Evolutionary conservation across 192 early-diverging fungal genomes (phyloP).

Genomic region (Rhizoclosmatium globosum): DNA sequence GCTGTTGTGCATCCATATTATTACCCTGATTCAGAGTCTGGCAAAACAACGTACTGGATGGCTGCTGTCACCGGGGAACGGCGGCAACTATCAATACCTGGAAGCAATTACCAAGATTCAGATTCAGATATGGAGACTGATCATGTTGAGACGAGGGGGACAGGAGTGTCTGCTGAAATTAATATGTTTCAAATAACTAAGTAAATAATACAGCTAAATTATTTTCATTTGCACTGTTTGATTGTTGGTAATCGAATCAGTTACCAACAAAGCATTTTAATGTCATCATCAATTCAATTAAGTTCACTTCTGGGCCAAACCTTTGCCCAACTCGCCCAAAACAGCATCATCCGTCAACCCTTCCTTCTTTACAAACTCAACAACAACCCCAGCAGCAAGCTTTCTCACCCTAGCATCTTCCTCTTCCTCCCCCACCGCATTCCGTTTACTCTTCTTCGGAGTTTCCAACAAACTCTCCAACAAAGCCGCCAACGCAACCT

Average conservation of each 20-base stretch:
- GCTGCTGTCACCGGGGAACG: slow-evolving; percentile 17
- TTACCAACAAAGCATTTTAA: background rate
- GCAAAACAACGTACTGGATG: slow-evolving; percentile 6
- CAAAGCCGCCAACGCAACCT: background rate
- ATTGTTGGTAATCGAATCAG: too few relatives aligned
- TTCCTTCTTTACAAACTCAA: background rate
- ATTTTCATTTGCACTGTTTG: too few relatives aligned
- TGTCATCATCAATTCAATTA: background rate
- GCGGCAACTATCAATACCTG: background rate
- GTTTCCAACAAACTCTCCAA: background rate
- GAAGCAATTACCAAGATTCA: background rate
- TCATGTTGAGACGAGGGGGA: background rate
- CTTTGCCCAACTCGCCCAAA: background rate
- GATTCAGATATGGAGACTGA: background rate
- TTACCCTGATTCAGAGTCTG: background rate
- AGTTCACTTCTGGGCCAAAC: background rate
- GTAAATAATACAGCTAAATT: too few relatives aligned
- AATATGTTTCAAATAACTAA: slow-evolving; percentile 8
- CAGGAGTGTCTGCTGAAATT: slow-evolving; percentile 9
- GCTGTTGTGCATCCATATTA: slow-evolving; percentile 23
- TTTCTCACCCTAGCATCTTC: background rate
- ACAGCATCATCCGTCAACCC: background rate
- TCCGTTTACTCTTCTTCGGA: background rate
- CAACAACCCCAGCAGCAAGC: background rate
- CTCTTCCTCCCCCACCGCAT: background rate